These are phyloP conservation scores for Pseudopithomyces maydicus DNA, from an alignment of 2,329 filamentous ascomycete genomes.

Conservation along the genomic window DNA sequence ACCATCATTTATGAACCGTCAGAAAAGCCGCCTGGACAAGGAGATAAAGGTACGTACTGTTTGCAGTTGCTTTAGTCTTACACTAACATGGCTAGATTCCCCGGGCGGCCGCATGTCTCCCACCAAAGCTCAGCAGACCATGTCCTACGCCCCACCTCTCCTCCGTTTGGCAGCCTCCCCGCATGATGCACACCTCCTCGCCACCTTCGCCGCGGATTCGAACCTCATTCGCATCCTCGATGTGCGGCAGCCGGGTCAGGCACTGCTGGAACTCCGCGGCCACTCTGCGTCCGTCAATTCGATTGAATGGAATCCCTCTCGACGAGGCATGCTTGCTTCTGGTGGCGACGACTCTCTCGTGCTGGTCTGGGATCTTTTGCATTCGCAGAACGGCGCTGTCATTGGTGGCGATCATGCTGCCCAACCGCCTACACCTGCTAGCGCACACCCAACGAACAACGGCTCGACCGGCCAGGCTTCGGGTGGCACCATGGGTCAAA, in stretches of 20 bases:
- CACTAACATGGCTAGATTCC: slow-evolving; percentile 41
- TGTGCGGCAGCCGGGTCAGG: slow-evolving; percentile 93
- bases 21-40: slow-evolving; percentile 68
- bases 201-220: slow-evolving; percentile 95
- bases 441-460: slow-evolving; percentile 32
- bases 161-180: slow-evolving; percentile 86
- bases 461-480: slow-evolving; percentile 27
- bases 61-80: neutral
- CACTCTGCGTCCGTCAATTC: slow-evolving; percentile 86
- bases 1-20: slow-evolving; percentile 99
- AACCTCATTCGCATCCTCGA: slow-evolving; percentile 93
- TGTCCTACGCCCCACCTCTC: slow-evolving; percentile 68
- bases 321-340: slow-evolving; percentile 86
- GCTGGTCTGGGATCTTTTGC: slow-evolving; percentile 90
- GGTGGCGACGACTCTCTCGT: slow-evolving; percentile 92
- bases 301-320: slow-evolving; percentile 91
- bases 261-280: slow-evolving; percentile 88
- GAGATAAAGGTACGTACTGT: slow-evolving; percentile 49
- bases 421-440: slow-evolving; percentile 30
- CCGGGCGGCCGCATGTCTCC: slow-evolving; percentile 67
- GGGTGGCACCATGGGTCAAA: slow-evolving; percentile 52
- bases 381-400: slow-evolving; percentile 60
- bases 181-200: slow-evolving; percentile 91
- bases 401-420: slow-evolving; percentile 50
- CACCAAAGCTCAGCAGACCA: slow-evolving; percentile 76